Percentiles rank a stretch among this genome's conserved stretches.
Conservation (phyloP, 2,329 filamentous ascomycete genomes). For the Ceratocystis lukuohia region DNA sequence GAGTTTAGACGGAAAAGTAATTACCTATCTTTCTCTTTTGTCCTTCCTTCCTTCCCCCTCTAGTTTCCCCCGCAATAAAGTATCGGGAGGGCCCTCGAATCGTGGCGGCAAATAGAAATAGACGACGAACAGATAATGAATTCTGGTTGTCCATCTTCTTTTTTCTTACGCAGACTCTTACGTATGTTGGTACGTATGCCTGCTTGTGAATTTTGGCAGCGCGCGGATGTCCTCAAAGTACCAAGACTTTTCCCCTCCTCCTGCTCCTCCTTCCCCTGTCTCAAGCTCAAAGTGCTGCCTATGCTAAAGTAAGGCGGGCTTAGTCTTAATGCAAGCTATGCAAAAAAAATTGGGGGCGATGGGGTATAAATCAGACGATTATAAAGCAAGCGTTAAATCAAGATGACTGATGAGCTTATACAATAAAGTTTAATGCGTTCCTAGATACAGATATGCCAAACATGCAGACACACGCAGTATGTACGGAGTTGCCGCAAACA, state of each 20-base stretch:
- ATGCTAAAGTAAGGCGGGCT: neutral
- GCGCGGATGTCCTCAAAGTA: neutral
- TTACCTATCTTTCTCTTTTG: neutral
- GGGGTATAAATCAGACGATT: neutral
- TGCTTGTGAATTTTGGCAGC: slow-evolving; percentile 5
- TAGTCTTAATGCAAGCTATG: slow-evolving; percentile 5
- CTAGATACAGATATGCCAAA: neutral
- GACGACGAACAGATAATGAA: neutral
- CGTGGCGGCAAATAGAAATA: neutral
- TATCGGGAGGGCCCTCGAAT: neutral
- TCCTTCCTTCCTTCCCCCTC: neutral
- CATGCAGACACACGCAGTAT: neutral
- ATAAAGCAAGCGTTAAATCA: neutral
- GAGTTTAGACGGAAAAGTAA: neutral
- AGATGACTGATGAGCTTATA: no score
- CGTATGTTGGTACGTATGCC: slow-evolving; percentile 4
- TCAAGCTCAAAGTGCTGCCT: slow-evolving; percentile 5
- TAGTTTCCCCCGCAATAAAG: neutral
- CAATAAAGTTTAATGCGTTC: no score
- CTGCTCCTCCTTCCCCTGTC: neutral
- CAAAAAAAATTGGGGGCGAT: neutral
- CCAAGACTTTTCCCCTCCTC: neutral
- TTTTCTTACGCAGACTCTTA: slow-evolving; percentile 2
- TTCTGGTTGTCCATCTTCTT: neutral
- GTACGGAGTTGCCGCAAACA: neutral